These are phyloP conservation scores for Lasiodiplodia hormozganensis DNA, from an alignment of 2,329 filamentous ascomycete species.

Conservation along the genomic window DNA sequence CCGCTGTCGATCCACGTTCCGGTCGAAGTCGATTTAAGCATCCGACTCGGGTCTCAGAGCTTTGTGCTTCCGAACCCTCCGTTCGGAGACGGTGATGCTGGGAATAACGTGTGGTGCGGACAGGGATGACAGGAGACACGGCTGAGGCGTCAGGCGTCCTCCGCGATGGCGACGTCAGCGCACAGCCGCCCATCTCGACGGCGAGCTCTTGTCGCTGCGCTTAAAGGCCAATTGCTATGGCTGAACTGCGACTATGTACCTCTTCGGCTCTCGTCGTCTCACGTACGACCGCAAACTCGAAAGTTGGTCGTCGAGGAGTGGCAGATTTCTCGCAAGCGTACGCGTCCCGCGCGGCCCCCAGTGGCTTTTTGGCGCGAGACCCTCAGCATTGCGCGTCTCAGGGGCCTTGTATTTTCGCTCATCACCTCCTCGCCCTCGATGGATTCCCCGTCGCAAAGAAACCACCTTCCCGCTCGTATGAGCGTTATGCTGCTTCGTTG, in stretches of 20 bases:
- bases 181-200: not conserved
- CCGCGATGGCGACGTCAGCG: not conserved
- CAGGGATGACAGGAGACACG: not conserved
- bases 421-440: not conserved
- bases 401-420: not conserved
- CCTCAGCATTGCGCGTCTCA: conserved; percentile 6
- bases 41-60: not conserved
- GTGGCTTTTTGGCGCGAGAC: not conserved
- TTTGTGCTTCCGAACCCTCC: not conserved
- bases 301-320: too few species aligned
- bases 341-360: not conserved
- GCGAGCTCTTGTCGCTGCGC: too few species aligned
- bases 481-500: not conserved
- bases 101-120: not conserved
- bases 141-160: not conserved
- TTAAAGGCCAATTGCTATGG: not conserved
- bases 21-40: not conserved
- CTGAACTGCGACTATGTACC: not conserved
- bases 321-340: not conserved
- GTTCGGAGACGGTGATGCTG: not conserved
- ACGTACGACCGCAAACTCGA: not conserved
- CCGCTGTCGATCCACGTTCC: not conserved
- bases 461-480: not conserved
- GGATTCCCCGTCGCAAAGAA: not conserved
- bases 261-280: not conserved